Base-by-base conservation (phyloP, 179 eudicot genomes). In the Beta corolliflora region DNA sequence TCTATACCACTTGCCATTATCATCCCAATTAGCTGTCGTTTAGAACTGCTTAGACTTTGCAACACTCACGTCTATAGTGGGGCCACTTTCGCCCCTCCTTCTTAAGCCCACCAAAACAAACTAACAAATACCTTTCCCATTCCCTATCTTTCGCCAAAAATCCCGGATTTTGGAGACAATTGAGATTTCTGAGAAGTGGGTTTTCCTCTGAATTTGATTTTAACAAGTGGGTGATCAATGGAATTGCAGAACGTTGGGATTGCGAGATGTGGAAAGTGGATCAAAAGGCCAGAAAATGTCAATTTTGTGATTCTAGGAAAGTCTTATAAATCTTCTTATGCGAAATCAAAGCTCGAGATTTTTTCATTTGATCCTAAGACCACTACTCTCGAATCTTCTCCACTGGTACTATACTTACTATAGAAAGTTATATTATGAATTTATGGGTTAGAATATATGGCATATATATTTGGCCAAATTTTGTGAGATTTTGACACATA, bases 251-350 rank as follows among this genome's bases (percentile, higher is more conserved):
- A 82, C 36, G 73, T 85, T 52, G 92, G 93, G 10, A 81, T 65
- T 48, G 95, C 90, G 78, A 88, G 84, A 55, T 96, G 97, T 77
- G 92, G 91, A 52, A 74, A 89, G 77, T 94, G 99, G 99, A 93
- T 96, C 84, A 86, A 91, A 73, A 90, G 99, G 75, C 96, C 97
- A 29, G 99, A 96, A 25, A 96, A 96, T 66, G 87, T 85, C 65
- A 94, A 90, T 81, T 82, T 94, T 29, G 93, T 88, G 16, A 89
- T 88, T 75, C 50, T 96, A 29, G 96, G 91, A 18, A 94, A 87
- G 84, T 87, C 87, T 44, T 83, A 61, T 48, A 45, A 77, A 66
- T 71, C 83, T 21, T 64, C 83, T 23, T 44, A 31, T 76, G 77
- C 88, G 5, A 82, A 82, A 72, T 83, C 99, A 3, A 80, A 86